A percentile compares a stretch with the other conserved stretches of the same genome.
Evolutionary conservation across 352 stramenopile species (phyloP).

Genomic region (Globisporangium middletonii): DNA sequence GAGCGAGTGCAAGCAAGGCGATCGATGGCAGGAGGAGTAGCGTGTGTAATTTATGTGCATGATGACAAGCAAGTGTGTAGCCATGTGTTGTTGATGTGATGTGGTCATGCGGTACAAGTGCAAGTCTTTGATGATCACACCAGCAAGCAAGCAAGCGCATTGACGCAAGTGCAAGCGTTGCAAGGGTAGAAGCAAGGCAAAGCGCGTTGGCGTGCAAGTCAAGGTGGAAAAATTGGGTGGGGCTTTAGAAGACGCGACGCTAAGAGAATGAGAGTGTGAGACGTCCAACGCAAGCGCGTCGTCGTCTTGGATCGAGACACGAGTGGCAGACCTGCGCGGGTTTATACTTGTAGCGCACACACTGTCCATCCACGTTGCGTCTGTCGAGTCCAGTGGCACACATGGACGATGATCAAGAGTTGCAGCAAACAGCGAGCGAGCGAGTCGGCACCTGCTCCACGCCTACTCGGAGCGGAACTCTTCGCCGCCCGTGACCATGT

Average conservation of each 20-base stretch:
- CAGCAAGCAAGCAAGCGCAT: too few relatives aligned
- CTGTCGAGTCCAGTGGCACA: too few relatives aligned
- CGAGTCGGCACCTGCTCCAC: background rate
- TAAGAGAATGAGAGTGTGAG: too few relatives aligned
- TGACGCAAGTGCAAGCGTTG: too few relatives aligned
- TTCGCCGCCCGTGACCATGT: slow-evolving; percentile 81
- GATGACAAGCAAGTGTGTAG: background rate
- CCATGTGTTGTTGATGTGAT: background rate
- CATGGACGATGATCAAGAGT: background rate
- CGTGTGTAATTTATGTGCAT: slow-evolving; percentile 23
- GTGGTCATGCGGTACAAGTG: background rate
- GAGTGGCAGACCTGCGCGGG: background rate
- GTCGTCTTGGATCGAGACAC: background rate
- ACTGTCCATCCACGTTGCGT: too few relatives aligned
- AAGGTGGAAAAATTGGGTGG: too few relatives aligned
- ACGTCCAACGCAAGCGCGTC: too few relatives aligned
- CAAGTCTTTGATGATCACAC: too few relatives aligned
- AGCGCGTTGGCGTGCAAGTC: too few relatives aligned
- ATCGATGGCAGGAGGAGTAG: background rate
- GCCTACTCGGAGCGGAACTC: slow-evolving; percentile 80
- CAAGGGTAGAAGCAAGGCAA: too few relatives aligned
- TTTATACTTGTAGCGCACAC: background rate
- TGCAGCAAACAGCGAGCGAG: too few relatives aligned
- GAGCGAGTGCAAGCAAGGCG: background rate
- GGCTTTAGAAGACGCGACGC: too few relatives aligned